phyloP scores from a whole-genome alignment of 768 basidiomycete species.

The Trametes sanguinea region DNA sequence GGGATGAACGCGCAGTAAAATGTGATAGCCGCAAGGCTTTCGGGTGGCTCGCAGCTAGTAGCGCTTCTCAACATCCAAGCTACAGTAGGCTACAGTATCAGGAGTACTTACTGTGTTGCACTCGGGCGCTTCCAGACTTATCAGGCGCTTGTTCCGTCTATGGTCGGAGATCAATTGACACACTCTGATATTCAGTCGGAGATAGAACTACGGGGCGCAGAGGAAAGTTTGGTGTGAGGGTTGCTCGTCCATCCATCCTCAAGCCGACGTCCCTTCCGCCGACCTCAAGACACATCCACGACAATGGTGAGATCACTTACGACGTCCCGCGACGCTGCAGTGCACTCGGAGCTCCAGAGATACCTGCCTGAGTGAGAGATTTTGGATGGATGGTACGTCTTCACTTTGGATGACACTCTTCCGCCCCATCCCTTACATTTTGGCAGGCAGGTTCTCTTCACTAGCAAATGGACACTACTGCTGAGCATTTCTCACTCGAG shows the following conservation, averaged over 20 bases:
- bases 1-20: too few species aligned
- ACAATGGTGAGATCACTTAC: slow-evolving; percentile 26
- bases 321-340: slow-evolving; percentile 2
- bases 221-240: slow-evolving; percentile 5
- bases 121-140: too few species aligned
- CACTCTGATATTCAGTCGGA: slow-evolving; percentile 6
- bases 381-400: slow-evolving; percentile 35
- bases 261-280: slow-evolving; percentile 13
- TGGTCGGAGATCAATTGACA: too few species aligned
- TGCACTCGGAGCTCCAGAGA: slow-evolving; percentile 23
- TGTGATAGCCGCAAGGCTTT: too few species aligned
- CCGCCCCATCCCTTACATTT: not conserved
- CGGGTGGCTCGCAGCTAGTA: too few species aligned
- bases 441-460: slow-evolving; percentile 16
- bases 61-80: too few species aligned
- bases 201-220: not conserved
- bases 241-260: slow-evolving; percentile 9
- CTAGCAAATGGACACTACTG: slow-evolving; percentile 21
- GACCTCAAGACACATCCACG: slow-evolving; percentile 23
- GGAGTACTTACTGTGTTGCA: too few species aligned
- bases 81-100: too few species aligned
- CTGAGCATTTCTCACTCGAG: slow-evolving; percentile 38
- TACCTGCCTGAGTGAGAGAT: slow-evolving; percentile 17
- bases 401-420: slow-evolving; percentile 14
- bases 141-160: not conserved